A percentile compares a stretch with the other conserved stretches of the same genome.
phyloP scores from a whole-genome alignment of 2,329 filamentous ascomycete species.

The Zymoseptoria brevis region DNA sequence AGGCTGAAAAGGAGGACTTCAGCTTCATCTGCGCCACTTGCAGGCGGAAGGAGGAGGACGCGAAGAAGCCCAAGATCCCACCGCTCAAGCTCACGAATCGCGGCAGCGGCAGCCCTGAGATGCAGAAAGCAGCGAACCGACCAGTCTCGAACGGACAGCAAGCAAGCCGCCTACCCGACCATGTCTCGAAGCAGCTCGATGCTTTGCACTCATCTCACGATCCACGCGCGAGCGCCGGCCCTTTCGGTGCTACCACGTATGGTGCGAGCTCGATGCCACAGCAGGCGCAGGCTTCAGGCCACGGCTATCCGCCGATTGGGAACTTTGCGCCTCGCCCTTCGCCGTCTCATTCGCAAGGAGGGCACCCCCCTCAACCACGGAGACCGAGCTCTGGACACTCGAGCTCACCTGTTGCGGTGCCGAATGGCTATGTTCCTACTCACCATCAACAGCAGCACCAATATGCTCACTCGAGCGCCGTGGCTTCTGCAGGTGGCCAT shows the following conservation, averaged over 20 bases:
- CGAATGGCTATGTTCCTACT: constrained; percentile 18
- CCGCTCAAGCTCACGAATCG: constrained; percentile 48
- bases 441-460: constrained; percentile 27
- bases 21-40: constrained; percentile 79
- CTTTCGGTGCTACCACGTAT: constrained; percentile 28
- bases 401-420: constrained; percentile 11
- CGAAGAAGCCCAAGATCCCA: constrained; percentile 54
- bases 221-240: constrained; percentile 11
- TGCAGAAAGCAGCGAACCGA: constrained; percentile 14
- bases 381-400: constrained; percentile 14
- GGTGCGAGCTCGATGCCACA: constrained; percentile 37
- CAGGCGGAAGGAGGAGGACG: constrained; percentile 57
- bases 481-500: constrained; percentile 22
- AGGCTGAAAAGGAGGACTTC: constrained; percentile 79
- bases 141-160: constrained; percentile 14
- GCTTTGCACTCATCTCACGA: constrained; percentile 7
- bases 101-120: constrained; percentile 19
- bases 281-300: constrained; percentile 36
- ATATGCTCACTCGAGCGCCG: constrained; percentile 27
- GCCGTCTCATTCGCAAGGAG: constrained; percentile 25
- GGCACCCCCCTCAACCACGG: constrained; percentile 19
- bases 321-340: constrained; percentile 23
- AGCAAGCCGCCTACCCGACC: constrained; percentile 14
- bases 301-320: constrained; percentile 22
- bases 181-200: constrained; percentile 24